A percentile compares a stretch with the other conserved stretches of the same genome.
phyloP scores from a whole-genome alignment of 2,329 filamentous ascomycete genomes.

The Fusarium staphyleae region DNA sequence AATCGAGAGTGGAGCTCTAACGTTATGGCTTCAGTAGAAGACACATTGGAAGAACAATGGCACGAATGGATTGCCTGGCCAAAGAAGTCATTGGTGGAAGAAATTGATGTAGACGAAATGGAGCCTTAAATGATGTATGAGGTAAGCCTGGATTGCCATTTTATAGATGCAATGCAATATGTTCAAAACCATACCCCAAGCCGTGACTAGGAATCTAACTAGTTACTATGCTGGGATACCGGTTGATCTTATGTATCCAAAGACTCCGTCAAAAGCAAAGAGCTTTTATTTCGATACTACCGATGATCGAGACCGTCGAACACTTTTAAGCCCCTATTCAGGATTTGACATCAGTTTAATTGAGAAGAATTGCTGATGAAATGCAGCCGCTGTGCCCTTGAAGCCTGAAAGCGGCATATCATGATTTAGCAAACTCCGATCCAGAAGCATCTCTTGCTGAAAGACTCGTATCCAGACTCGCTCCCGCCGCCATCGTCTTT shows the following conservation, averaged over 20 bases:
- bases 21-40: slow-evolving; percentile 7
- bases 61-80: slow-evolving; percentile 24
- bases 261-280: too few relatives aligned
- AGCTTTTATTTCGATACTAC: too few relatives aligned
- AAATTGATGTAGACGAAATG: slow-evolving; percentile 25
- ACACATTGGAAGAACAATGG: slow-evolving; percentile 14
- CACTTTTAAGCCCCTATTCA: too few relatives aligned
- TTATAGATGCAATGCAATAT: too few relatives aligned
- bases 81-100: slow-evolving; percentile 8
- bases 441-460: background rate
- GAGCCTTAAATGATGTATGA: background rate
- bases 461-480: background rate
- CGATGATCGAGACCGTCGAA: too few relatives aligned
- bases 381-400: background rate
- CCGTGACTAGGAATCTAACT: too few relatives aligned
- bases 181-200: too few relatives aligned
- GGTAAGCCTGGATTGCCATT: too few relatives aligned
- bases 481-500: background rate
- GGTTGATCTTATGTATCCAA: too few relatives aligned
- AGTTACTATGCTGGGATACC: too few relatives aligned
- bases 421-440: background rate
- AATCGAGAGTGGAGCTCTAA: slow-evolving; percentile 20
- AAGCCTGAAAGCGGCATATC: background rate
- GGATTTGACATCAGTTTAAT: too few relatives aligned
- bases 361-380: too few relatives aligned